phyloP scores from a whole-genome alignment of 257 asterid species.

The Fraxinus quadrangulata region DNA sequence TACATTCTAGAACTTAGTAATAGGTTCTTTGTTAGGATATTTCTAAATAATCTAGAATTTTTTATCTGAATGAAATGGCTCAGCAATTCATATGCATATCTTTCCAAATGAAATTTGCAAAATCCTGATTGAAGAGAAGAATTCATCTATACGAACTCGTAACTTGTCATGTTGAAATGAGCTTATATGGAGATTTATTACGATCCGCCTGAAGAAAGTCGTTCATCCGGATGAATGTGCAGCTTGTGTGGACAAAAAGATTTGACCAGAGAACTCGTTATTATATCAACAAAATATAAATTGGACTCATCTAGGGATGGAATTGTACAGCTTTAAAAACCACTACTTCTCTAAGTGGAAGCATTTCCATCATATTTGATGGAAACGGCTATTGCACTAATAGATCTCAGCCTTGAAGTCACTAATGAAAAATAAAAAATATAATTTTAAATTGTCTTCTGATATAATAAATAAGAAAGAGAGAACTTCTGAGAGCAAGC shows the following conservation, averaged over 20 bases:
- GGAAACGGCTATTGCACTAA: neutral
- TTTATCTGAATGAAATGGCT: neutral
- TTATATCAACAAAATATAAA: neutral
- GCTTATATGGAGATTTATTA: neutral
- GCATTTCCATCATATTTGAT: neutral
- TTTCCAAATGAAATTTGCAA: neutral
- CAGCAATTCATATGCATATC: neutral
- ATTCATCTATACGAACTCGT: neutral
- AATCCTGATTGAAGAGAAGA: neutral
- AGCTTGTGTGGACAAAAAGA: neutral
- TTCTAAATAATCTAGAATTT: constrained; percentile 1
- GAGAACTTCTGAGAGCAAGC: neutral
- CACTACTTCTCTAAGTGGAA: neutral
- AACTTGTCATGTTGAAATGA: neutral
- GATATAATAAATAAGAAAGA: neutral
- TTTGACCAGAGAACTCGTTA: neutral
- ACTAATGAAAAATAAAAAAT: neutral
- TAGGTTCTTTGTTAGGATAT: neutral
- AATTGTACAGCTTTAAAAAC: neutral
- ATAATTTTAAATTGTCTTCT: neutral
- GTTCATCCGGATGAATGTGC: neutral
- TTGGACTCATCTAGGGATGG: neutral
- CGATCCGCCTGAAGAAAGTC: neutral
- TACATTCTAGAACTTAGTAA: constrained; percentile 2
- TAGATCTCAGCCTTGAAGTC: neutral